Evolutionary conservation across 768 basidiomycete genomes (phyloP), one percentile per base, ranked within the genome.

Genomic region (Suillus americanus): DNA sequence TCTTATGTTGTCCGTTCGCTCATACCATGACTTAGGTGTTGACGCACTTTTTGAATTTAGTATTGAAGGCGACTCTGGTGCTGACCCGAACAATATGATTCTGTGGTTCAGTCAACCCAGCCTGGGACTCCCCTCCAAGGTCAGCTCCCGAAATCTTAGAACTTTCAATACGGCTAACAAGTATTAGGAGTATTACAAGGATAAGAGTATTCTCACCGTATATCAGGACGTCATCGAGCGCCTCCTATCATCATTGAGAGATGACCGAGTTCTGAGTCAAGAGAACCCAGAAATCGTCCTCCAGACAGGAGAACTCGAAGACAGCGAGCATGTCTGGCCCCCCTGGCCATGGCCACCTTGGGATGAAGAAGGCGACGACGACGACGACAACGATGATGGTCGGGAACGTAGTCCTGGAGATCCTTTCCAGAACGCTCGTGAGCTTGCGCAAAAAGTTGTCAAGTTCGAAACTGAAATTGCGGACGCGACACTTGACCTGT

Each of bases 301-400:
- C 66, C 61, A 80, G 82, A 62, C 79, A 79, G 57, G 80, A 80
- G 66, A 77, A 69, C 9, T 72, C 62, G 68, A 81, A 78, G 64
- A 71, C 3, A 50, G 63, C 23, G 72, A 76, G 38, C 72, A 40
- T 55, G 79, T 85, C 35, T 92, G 89, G 90, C 91, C 91, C 50
- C 89, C 89, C 45, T 89, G 90, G 89, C 89, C 90, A 18, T 90
- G 90, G 90, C 90, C 92, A 71, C 94, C 94, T 6, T 95, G 91
- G 91, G 89, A 83, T 50, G 87, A 77, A 30, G 87, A 87, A 30
- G 30, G 30, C 37, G 86, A 82, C 20, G 86, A 82, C n/a, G 80
- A 79, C 37, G 79, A 79, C 7, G 77, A 77, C 41, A 75, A 78
- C 20, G 80, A 83, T 35, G 74, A 72, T 14, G 28, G 18, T 28